Conservation (phyloP, 2,329 filamentous ascomycete species). For the Fusarium sp. region DNA sequence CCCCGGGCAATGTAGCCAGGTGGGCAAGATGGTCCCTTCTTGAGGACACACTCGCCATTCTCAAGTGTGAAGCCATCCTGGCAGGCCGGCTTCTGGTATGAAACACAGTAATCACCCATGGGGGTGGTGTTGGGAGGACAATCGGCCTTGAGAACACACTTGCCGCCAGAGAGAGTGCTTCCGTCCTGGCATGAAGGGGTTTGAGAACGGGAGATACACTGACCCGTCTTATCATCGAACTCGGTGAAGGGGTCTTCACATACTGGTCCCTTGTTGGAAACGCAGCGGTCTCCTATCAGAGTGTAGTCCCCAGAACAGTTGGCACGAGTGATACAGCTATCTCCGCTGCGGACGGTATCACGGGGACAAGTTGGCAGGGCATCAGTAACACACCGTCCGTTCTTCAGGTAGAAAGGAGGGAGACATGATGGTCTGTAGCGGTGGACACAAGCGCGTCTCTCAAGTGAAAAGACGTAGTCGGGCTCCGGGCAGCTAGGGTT, state of each 20-base stretch:
- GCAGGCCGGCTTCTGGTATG: not conserved
- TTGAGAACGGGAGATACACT: not conserved
- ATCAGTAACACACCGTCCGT: not conserved
- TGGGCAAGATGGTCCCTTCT: not conserved
- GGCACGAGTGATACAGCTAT: not conserved
- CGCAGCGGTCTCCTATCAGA: not conserved
- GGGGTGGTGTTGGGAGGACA: not conserved
- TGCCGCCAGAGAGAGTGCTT: not conserved
- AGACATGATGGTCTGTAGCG: not conserved
- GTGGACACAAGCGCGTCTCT: not conserved
- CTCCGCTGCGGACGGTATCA: not conserved
- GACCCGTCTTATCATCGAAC: not conserved
- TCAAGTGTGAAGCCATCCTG: not conserved
- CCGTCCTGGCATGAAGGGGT: not conserved
- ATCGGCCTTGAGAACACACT: not conserved
- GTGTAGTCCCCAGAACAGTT: not conserved
- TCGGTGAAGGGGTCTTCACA: not conserved
- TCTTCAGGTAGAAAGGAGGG: not conserved
- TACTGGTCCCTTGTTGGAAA: not conserved
- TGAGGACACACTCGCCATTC: conserved; percentile 1
- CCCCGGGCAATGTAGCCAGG: not conserved
- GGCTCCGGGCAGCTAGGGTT: not conserved
- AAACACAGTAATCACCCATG: conserved; percentile 3
- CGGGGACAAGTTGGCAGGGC: not conserved
- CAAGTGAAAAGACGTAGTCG: not conserved